Conservation (phyloP, 768 basidiomycete genomes). For the Russula abietina region DNA sequence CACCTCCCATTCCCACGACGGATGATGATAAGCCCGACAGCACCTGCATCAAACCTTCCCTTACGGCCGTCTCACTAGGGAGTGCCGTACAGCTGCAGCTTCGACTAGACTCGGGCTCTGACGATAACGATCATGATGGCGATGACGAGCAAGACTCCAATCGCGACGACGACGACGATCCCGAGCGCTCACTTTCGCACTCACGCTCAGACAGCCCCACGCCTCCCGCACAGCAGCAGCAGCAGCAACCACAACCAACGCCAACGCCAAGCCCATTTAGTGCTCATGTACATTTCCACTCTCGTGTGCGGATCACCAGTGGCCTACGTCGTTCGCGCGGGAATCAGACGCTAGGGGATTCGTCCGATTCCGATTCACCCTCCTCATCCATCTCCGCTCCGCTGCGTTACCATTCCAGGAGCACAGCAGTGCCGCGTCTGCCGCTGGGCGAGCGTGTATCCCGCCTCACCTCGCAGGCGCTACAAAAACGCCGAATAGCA, state of each 20-base stretch:
- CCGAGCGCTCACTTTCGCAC: background rate
- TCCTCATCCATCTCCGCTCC: conserved; percentile 83
- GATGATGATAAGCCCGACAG: background rate
- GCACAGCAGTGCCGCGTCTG: conserved; percentile 47
- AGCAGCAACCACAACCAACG: background rate
- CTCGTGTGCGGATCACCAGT: conserved; percentile 72
- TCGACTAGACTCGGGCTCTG: background rate
- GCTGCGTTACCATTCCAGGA: conserved; percentile 48
- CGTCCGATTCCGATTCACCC: conserved; percentile 31
- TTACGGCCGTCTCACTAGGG: background rate
- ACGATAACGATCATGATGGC: conserved; percentile 11
- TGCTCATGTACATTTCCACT: conserved; percentile 57
- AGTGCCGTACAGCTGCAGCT: background rate
- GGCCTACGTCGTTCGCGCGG: conserved; percentile 50
- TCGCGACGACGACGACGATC: background rate
- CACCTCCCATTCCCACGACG: background rate
- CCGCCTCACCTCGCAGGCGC: conserved; percentile 27
- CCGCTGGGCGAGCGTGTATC: conserved; percentile 56
- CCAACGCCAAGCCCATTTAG: conserved; percentile 14
- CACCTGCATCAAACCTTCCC: background rate
- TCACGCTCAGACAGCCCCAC: background rate
- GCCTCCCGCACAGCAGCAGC: background rate
- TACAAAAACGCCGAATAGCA: conserved; percentile 16
- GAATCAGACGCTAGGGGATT: conserved; percentile 13
- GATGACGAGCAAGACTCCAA: conserved; percentile 16